Evolutionary conservation across 1,284 basidiomycete species (phyloP).

Genomic region (Phellinidium pouzarii): DNA sequence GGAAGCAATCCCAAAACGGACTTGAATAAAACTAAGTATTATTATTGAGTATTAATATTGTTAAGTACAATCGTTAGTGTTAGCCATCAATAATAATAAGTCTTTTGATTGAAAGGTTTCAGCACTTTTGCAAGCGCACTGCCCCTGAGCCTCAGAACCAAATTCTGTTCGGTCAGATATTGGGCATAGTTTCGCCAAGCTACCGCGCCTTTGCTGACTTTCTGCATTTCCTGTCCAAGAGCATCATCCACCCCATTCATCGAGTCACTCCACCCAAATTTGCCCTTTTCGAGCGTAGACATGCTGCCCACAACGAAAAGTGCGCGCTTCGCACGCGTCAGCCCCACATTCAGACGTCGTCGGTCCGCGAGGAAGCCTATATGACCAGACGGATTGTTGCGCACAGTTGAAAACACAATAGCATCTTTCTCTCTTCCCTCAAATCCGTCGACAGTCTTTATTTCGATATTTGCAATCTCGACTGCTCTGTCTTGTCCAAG

Average conservation of each 20-base stretch:
- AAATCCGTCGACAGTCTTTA: constrained; percentile 90
- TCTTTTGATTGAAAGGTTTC: not conserved
- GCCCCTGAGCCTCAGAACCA: constrained; percentile 37
- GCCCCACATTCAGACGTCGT: constrained; percentile 80
- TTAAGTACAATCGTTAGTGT: no score
- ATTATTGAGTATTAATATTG: no score
- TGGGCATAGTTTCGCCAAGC: constrained; percentile 57
- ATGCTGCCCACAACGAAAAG: constrained; percentile 78
- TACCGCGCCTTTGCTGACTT: constrained; percentile 41
- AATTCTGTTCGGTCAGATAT: constrained; percentile 42
- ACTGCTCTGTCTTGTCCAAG: constrained; percentile 65
- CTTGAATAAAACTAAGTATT: no score
- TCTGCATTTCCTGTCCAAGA: constrained; percentile 14
- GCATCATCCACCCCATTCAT: constrained; percentile 8
- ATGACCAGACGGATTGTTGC: constrained; percentile 66
- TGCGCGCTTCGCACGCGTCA: constrained; percentile 80
- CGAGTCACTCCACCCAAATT: constrained; percentile 24
- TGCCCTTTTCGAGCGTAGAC: constrained; percentile 54
- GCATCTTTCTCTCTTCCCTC: constrained; percentile 91
- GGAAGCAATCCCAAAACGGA: not conserved
- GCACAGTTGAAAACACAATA: constrained; percentile 86
- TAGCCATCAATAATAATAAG: not conserved
- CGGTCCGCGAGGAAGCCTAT: constrained; percentile 91
- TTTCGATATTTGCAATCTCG: constrained; percentile 63
- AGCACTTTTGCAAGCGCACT: constrained; percentile 8